A percentile compares a stretch with the other conserved stretches of the same genome.
These are phyloP conservation scores for Radiomyces spectabilis DNA, from an alignment of 192 early-diverging fungal species.

Conservation along the genomic window DNA sequence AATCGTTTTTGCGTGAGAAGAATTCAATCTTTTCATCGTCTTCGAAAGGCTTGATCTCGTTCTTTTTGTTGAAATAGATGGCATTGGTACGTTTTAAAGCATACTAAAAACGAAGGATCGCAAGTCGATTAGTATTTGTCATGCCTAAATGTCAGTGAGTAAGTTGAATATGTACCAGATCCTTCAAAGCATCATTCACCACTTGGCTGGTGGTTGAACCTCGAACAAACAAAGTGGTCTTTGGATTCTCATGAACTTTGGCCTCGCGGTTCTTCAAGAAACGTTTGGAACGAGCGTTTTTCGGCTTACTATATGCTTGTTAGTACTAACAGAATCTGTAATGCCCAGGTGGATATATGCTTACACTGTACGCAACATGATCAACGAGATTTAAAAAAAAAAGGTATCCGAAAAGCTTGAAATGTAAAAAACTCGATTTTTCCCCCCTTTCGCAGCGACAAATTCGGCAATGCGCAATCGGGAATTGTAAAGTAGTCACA, in stretches of 20 bases:
- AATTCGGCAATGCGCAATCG: too few relatives aligned
- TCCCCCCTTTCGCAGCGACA: too few relatives aligned
- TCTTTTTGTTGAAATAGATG: conserved; percentile 87
- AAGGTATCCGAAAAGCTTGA: neutral
- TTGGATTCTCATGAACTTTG: conserved; percentile 84
- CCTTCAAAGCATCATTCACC: conserved; percentile 76
- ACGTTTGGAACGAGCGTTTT: conserved; percentile 84
- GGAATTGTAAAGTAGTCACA: too few relatives aligned
- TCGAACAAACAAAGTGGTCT: conserved; percentile 84
- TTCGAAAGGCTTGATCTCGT: conserved; percentile 95
- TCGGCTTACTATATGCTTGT: conserved; percentile 63
- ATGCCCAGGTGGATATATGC: neutral
- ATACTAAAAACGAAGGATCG: conserved; percentile 53
- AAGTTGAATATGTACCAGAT: conserved; percentile 88
- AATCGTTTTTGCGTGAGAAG: conserved; percentile 94
- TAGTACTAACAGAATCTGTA: neutral
- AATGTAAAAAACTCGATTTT: too few relatives aligned
- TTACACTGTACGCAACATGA: conserved; percentile 30
- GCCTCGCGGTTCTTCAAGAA: conserved; percentile 82
- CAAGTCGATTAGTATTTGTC: too few relatives aligned
- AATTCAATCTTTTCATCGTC: conserved; percentile 87
- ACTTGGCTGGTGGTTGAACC: conserved; percentile 81
- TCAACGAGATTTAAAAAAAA: neutral
- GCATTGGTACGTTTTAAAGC: conserved; percentile 85
- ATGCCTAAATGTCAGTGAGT: too few relatives aligned